Conservation (phyloP, 768 basidiomycete species). For the Mycena haematopus region DNA sequence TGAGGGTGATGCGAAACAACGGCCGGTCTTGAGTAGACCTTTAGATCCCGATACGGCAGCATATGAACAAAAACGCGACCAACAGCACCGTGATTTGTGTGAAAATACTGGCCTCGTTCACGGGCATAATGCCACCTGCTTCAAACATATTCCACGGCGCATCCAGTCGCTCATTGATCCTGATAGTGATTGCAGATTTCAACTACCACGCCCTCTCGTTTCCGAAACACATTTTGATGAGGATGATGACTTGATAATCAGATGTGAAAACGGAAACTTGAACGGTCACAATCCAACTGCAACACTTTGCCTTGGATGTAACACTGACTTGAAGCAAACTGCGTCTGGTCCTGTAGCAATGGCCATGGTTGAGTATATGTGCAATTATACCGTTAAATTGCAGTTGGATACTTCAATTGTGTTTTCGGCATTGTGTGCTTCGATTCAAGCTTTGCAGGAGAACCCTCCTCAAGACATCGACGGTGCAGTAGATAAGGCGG, state of each 20-base stretch:
- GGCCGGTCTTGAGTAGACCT: no score
- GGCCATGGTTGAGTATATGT: constrained; percentile 23
- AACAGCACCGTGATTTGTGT: no score
- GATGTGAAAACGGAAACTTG: constrained; percentile 12
- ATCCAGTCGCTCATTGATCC: constrained; percentile 9
- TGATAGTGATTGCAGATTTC: constrained; percentile 25
- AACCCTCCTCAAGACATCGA: constrained; percentile 20
- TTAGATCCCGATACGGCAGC: no score
- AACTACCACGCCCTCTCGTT: constrained; percentile 16
- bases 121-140: no score
- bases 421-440: constrained; percentile 22
- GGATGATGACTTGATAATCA: constrained; percentile 7
- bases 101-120: no score
- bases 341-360: constrained; percentile 23
- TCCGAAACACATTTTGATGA: constrained; percentile 20
- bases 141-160: not conserved
- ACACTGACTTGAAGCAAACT: constrained; percentile 22
- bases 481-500: constrained; percentile 10
- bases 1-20: no score
- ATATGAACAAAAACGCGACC: no score
- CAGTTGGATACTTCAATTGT: no score
- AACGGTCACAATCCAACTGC: not conserved
- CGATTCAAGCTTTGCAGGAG: constrained; percentile 13
- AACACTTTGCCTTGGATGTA: no score
- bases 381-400: constrained; percentile 24